Evolutionary conservation across 1,284 basidiomycete genomes (phyloP).

Genomic region (Inonotus hispidus): DNA sequence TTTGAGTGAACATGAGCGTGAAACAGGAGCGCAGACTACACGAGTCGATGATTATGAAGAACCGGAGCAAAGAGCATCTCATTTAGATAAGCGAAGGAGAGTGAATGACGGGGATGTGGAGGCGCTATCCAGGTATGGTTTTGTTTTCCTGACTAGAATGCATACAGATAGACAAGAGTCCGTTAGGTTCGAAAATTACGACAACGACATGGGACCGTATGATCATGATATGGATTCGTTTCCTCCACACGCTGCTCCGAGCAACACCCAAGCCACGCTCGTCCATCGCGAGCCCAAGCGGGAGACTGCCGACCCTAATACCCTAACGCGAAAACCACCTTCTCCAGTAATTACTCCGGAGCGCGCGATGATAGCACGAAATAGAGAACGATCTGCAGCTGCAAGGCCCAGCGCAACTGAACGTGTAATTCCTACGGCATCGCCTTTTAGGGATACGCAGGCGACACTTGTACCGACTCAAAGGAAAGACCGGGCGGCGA

Average conservation of each 20-base stretch:
- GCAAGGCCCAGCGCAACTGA: background rate
- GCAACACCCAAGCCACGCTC: slow-evolving; percentile 6
- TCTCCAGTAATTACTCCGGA: background rate
- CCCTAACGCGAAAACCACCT: background rate
- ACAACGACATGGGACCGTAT: background rate
- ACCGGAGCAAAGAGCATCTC: no score
- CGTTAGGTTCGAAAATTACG: background rate
- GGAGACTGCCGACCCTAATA: background rate
- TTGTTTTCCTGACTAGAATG: no score
- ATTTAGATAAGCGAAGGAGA: background rate
- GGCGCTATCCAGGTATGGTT: no score
- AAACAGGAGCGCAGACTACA: background rate
- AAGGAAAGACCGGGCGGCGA: no score
- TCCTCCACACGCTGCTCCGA: background rate
- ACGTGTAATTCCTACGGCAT: background rate
- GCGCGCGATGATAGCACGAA: background rate
- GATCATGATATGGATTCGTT: background rate
- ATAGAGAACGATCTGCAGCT: background rate
- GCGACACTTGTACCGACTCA: slow-evolving; percentile 2
- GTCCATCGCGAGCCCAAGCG: background rate
- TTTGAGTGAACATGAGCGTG: background rate
- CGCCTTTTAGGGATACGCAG: background rate
- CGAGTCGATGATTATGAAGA: no score
- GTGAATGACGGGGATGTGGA: background rate
- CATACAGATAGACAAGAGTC: no score